These are phyloP conservation scores for Craspedostauros australis DNA, from an alignment of 108 stramenopile species.

Conservation along the genomic window DNA sequence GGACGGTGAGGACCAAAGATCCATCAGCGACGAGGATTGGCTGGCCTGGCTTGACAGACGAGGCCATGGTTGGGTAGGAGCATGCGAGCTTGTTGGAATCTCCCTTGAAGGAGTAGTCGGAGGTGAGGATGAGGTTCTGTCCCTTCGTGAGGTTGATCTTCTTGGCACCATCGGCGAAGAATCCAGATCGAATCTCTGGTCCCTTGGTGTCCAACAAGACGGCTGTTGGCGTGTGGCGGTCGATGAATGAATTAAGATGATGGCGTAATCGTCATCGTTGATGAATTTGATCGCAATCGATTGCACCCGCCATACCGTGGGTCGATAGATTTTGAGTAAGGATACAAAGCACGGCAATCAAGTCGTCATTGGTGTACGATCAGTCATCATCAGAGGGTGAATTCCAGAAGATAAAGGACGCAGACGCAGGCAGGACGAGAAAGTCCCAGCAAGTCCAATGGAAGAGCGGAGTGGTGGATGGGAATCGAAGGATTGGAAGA, in stretches of 20 bases:
- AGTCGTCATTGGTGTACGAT: too few species aligned
- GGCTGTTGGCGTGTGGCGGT: constrained; percentile 22
- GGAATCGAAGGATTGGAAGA: too few species aligned
- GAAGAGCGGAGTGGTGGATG: too few species aligned
- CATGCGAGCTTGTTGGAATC: constrained; percentile 85
- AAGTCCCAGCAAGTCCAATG: too few species aligned
- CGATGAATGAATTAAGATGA: background rate
- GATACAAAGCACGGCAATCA: background rate
- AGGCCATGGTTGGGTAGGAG: constrained; percentile 85
- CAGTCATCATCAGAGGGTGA: too few species aligned
- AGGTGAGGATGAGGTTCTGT: constrained; percentile 65
- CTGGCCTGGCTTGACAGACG: constrained; percentile 81
- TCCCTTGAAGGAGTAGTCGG: constrained; percentile 85
- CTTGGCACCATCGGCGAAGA: constrained; percentile 78
- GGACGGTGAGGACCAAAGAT: constrained; percentile 83
- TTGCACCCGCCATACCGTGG: background rate
- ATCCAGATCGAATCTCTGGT: constrained; percentile 94
- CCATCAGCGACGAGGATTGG: constrained; percentile 96
- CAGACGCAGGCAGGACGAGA: too few species aligned
- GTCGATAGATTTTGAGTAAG: background rate
- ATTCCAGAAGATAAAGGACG: too few species aligned
- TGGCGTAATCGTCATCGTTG: background rate
- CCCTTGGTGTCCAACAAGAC: constrained; percentile 93
- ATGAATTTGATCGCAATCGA: background rate
- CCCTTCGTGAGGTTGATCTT: constrained; percentile 79